Evolutionary conservation across 2,329 filamentous ascomycete genomes (phyloP).

Genomic region (Neofusicoccum kwambonambiense): DNA sequence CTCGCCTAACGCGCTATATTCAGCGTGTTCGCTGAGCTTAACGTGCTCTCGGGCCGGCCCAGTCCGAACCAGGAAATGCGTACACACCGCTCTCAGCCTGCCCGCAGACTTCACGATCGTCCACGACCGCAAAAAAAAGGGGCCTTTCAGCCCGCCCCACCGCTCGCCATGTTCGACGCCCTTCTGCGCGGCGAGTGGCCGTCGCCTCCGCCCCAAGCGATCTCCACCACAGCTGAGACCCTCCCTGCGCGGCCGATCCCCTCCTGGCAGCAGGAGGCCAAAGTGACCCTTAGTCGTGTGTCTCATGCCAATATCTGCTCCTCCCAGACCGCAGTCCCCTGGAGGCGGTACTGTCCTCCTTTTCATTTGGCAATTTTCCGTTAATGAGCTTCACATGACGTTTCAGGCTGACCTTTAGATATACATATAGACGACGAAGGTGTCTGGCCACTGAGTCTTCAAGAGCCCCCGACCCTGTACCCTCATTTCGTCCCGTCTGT

Average conservation of each 20-base stretch:
- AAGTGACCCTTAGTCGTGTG: conserved; percentile 15
- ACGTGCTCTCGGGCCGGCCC: conserved; percentile 10
- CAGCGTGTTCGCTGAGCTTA: conserved; percentile 1
- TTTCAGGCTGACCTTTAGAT: conserved; percentile 4
- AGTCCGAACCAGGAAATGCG: conserved; percentile 8
- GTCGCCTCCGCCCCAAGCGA: conserved; percentile 6
- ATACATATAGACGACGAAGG: conserved; percentile 5
- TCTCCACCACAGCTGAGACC: conserved; percentile 12
- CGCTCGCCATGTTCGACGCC: conserved; percentile 8
- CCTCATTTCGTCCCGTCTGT: conserved; percentile 14
- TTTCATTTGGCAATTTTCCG: conserved; percentile 16
- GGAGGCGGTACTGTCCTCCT: conserved; percentile 4
- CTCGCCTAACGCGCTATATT: conserved; percentile 4
- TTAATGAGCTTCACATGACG: conserved; percentile 16
- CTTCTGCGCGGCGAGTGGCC: conserved; percentile 5
- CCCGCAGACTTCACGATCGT: conserved; percentile 7
- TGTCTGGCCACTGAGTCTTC: neutral
- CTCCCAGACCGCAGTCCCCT: conserved; percentile 4
- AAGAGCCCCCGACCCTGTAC: conserved; percentile 12
- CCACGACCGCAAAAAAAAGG: neutral
- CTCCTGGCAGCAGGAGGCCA: conserved; percentile 9
- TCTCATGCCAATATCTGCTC: conserved; percentile 19
- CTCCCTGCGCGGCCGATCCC: conserved; percentile 10
- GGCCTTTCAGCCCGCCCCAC: neutral
- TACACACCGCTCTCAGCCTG: conserved; percentile 13